phyloP scores from a whole-genome alignment of 805 yeast genomes.

The Candida gorgasii region DNA sequence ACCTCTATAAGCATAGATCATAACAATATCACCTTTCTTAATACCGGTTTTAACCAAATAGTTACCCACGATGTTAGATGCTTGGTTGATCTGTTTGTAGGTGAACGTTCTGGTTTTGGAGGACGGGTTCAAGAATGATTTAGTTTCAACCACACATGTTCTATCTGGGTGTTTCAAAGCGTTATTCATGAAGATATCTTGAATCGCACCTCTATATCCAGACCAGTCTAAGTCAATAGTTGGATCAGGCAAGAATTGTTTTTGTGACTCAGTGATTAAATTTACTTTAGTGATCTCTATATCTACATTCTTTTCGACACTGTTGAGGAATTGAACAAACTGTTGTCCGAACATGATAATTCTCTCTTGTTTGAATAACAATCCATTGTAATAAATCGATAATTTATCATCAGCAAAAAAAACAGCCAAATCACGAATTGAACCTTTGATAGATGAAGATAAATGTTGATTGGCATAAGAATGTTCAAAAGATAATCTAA shows the following conservation, averaged over 20 bases:
- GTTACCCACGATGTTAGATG: conserved; percentile 92
- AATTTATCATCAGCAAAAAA: conserved; percentile 38
- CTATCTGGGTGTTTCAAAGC: conserved; percentile 84
- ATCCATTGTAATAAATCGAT: conserved; percentile 67
- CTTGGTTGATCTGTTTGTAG: conserved; percentile 85
- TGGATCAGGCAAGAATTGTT: conserved; percentile 76
- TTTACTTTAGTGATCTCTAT: conserved; percentile 58
- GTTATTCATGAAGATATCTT: conserved; percentile 88
- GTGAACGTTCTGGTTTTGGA: conserved; percentile 70
- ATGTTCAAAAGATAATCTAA: conserved; percentile 33
- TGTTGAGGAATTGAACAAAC: conserved; percentile 51
- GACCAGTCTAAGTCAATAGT: conserved; percentile 85
- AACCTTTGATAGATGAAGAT: conserved; percentile 50
- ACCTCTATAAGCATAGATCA: conserved; percentile 97
- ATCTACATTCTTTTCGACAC: conserved; percentile 32
- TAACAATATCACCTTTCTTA: conserved; percentile 88
- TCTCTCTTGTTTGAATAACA: conserved; percentile 71
- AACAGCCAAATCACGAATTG: conserved; percentile 65
- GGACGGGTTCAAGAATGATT: conserved; percentile 56
- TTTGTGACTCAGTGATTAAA: conserved; percentile 69
- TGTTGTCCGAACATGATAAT: conserved; percentile 73
- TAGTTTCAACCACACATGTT: conserved; percentile 91
- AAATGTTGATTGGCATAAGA: conserved; percentile 26
- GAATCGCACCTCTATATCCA: conserved; percentile 91
- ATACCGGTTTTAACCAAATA: conserved; percentile 80